Evolutionary conservation across 2,329 filamentous ascomycete species (phyloP), one percentile per base, ranked within the genome.

Genomic region (Zymoseptoria passerinii): DNA sequence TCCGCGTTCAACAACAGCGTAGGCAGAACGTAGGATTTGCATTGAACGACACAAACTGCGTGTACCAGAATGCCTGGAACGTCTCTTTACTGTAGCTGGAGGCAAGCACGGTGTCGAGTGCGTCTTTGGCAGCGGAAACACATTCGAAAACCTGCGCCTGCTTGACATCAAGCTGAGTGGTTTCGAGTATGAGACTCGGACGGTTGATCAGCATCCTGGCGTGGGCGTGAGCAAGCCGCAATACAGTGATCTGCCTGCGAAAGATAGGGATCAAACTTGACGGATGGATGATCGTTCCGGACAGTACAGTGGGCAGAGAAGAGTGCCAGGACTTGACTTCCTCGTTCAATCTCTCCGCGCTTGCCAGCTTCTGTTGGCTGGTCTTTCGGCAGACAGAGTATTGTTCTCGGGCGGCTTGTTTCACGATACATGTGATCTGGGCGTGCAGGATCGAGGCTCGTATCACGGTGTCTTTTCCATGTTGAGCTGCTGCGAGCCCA

Each of bases 121-220:
- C 76, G 0, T 70, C 70, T 59, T 75, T 74, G 8, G 80, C 79
- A 1, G 80, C 79, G 16, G 71, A 68, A 2, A 83, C 69, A 58
- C 80, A 82, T 1, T 76, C 73, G 0, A 71, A 63, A 0, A 81
- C 71, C 48, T 76, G 74, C 2, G 67, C 63, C n/a, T 63, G 40
- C 61, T 74, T 73, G 8, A 63, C 9, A 2, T 59, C 54, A 9
- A 55, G 52, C 8, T 55, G 52, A 8, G 49, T 50, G 8, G 61
- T 63, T 23, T 72, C 71, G 0, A 84, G 72, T 0, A 84, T 73
- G 50, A 83, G 81, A 48, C 56, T 61, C 0, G 80, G 77, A 0
- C 82, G 77, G 52, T 81, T 82, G 6, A 80, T 77, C 18, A 84
- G 76, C 65, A 85, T 81, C 8, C 81, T 73, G 2, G 81, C 80